Percentiles rank a stretch among this genome's conserved stretches.
phyloP scores from a whole-genome alignment of 2,329 filamentous ascomycete genomes.

The Thermomyces lanuginosus region DNA sequence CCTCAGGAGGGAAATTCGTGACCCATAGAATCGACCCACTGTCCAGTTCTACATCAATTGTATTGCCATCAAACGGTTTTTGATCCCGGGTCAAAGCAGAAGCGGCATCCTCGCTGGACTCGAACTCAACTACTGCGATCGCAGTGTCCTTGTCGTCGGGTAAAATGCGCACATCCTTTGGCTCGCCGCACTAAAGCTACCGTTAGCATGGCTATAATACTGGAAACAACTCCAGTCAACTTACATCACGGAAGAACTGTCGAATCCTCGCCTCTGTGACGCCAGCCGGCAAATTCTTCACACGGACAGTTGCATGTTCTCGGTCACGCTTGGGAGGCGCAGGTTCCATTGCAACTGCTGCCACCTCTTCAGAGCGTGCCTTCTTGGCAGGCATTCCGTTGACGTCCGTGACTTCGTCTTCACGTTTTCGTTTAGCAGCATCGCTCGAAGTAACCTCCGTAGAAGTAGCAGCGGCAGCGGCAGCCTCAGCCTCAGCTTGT shows the following conservation, averaged over 20 bases:
- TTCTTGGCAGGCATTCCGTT: conserved; percentile 50
- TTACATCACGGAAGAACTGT: conserved; percentile 70
- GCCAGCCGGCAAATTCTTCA: conserved; percentile 57
- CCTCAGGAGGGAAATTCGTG: conserved; percentile 61
- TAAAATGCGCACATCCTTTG: conserved; percentile 59
- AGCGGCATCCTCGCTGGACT: conserved; percentile 59
- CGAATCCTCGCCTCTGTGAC: conserved; percentile 57
- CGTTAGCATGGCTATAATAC: conserved; percentile 6
- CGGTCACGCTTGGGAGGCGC: conserved; percentile 56
- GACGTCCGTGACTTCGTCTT: conserved; percentile 33
- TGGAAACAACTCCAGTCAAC: conserved; percentile 8
- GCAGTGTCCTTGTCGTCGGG: conserved; percentile 44
- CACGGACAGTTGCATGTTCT: conserved; percentile 73
- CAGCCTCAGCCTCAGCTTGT: conserved; percentile 1
- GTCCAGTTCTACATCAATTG: conserved; percentile 58
- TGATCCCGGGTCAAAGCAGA: conserved; percentile 67
- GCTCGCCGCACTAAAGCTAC: conserved; percentile 50
- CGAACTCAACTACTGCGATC: conserved; percentile 72
- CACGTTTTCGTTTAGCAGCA: conserved; percentile 58
- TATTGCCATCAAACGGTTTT: conserved; percentile 58
- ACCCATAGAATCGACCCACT: conserved; percentile 72
- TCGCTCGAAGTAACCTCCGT: no score
- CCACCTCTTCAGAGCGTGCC: conserved; percentile 34
- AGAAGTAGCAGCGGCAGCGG: conserved; percentile 2
- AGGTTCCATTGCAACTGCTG: conserved; percentile 15